phyloP scores from a whole-genome alignment of 805 yeast species.

The Danielozyma ontarioensis region DNA sequence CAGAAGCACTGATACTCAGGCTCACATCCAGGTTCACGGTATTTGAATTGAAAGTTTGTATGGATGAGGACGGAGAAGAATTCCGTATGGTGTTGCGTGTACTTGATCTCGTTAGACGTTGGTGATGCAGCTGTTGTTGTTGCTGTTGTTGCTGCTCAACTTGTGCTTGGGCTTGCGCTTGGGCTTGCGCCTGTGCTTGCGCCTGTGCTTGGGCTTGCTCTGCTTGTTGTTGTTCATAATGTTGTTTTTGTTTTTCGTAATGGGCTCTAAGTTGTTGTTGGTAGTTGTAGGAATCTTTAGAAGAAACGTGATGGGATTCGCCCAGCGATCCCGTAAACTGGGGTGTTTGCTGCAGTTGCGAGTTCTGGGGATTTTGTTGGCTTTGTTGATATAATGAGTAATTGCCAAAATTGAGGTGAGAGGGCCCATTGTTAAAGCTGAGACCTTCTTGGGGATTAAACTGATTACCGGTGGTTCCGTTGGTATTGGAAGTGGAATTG shows the following conservation, averaged over 20 bases:
- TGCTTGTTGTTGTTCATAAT: conserved; percentile 6
- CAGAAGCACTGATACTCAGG: conserved; percentile 9
- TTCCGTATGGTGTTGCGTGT: conserved; percentile 1
- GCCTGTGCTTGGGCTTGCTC: not conserved
- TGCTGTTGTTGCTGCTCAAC: not conserved
- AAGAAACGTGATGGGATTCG: conserved; percentile 1
- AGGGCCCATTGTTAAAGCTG: conserved; percentile 14
- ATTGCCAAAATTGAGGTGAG: conserved; percentile 8
- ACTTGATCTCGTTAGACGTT: conserved; percentile 2
- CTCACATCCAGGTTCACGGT: not conserved
- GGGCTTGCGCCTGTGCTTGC: not conserved
- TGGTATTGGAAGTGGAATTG: conserved; percentile 2
- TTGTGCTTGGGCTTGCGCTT: not conserved
- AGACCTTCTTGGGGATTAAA: conserved; percentile 24
- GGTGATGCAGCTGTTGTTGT: conserved; percentile 2
- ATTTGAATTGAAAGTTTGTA: not conserved
- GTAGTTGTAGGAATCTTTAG: conserved; percentile 9
- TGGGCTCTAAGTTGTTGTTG: conserved; percentile 20
- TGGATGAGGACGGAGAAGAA: not conserved
- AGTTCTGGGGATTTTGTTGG: conserved; percentile 8
- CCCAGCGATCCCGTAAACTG: conserved; percentile 2
- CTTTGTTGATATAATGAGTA: conserved; percentile 8
- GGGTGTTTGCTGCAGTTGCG: conserved; percentile 3
- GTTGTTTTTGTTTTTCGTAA: conserved; percentile 19
- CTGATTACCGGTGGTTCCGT: conserved; percentile 12